These are phyloP conservation scores for Pisolithus marmoratus DNA, from an alignment of 768 basidiomycete species.

Conservation along the genomic window DNA sequence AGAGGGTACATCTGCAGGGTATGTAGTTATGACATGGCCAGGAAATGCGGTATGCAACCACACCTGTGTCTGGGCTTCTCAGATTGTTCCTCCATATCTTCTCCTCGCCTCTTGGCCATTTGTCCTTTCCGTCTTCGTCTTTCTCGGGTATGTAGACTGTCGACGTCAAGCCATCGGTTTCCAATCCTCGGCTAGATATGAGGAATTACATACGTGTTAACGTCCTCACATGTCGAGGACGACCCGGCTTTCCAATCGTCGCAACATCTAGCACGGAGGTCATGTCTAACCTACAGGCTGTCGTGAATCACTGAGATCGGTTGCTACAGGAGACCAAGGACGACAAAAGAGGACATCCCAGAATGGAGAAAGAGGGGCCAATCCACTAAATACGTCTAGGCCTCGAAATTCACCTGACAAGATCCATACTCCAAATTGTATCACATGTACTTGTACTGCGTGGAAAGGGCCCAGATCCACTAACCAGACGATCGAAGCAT, in stretches of 20 bases:
- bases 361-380: neutral
- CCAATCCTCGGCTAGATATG: neutral
- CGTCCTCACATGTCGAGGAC: constrained; percentile 59
- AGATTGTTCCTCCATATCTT: constrained; percentile 62
- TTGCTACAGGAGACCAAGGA: no score
- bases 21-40: constrained; percentile 1
- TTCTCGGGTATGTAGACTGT: constrained; percentile 75
- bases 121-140: constrained; percentile 71
- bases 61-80: constrained; percentile 54
- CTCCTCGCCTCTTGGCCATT: constrained; percentile 82
- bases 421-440: no score
- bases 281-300: constrained; percentile 31
- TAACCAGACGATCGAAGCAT: constrained; percentile 13
- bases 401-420: neutral
- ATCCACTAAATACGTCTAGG: neutral
- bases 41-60: constrained; percentile 1
- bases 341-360: no score
- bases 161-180: constrained; percentile 3
- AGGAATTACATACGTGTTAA: constrained; percentile 45
- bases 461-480: no score
- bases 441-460: neutral
- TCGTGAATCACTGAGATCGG: neutral
- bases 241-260: constrained; percentile 53
- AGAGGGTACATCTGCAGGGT: constrained; percentile 43
- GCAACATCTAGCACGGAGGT: constrained; percentile 62